Evolutionary conservation across 2,329 filamentous ascomycete genomes (phyloP), one percentile per base, ranked within the genome.

Genomic region (Mariannaea sp.): DNA sequence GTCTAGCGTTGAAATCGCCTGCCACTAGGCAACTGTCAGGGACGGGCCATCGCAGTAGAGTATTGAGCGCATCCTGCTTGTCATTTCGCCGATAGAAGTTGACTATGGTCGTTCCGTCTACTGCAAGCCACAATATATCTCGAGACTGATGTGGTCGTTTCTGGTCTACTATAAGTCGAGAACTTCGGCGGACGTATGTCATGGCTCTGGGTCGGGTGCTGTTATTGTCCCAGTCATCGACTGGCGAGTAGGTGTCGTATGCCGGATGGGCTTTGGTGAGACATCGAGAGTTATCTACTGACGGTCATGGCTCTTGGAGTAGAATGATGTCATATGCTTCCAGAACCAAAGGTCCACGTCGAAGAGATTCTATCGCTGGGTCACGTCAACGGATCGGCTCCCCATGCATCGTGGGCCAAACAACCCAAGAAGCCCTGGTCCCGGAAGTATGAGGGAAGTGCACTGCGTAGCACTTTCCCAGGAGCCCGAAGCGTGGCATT

Each of bases 401-500:
- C n/a, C n/a, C n/a, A n/a, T n/a, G n/a, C n/a, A n/a, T n/a, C n/a
- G n/a, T n/a, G n/a, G n/a, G n/a, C n/a, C n/a, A n/a, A n/a, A n/a
- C n/a, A n/a, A n/a, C n/a, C n/a, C n/a, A n/a, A n/a, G n/a, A n/a
- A n/a, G n/a, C n/a, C n/a, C n/a, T n/a, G n/a, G n/a, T n/a, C n/a
- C n/a, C n/a, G n/a, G n/a, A n/a, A n/a, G n/a, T n/a, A n/a, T n/a
- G n/a, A n/a, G n/a, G n/a, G n/a, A n/a, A n/a, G n/a, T n/a, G n/a
- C n/a, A n/a, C n/a, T n/a, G n/a, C n/a, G n/a, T n/a, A n/a, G n/a
- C n/a, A 61, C 71, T 3, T 74, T 81, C 8, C 73, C 77, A 0
- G 71, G 69, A 0, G 77, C 77, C 1, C 68, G 76, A 13, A 79
- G 75, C 32, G 67, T 81, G 1, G 73, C 74, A 1, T 73, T 80